A percentile compares a stretch with the other conserved stretches of the same genome.
These are phyloP conservation scores for Colletotrichum melonis DNA, from an alignment of 2,329 filamentous ascomycete species.

Conservation along the genomic window DNA sequence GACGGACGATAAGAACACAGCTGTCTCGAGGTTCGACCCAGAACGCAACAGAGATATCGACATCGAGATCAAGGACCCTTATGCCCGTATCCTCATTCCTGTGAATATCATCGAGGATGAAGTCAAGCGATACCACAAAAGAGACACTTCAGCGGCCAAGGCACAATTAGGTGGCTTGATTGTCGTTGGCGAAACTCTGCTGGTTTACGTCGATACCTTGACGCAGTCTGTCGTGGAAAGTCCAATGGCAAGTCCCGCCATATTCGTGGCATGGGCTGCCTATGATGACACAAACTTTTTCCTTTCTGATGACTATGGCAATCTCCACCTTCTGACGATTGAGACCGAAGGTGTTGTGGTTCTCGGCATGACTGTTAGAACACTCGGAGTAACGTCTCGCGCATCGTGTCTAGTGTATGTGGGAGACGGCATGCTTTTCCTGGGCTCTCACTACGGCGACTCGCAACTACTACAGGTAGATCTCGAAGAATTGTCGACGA, in stretches of 20 bases:
- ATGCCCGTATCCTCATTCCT: slow-evolving; percentile 71
- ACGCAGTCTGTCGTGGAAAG: slow-evolving; percentile 75
- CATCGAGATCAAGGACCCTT: slow-evolving; percentile 64
- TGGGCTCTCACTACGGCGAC: slow-evolving; percentile 93
- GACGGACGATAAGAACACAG: slow-evolving; percentile 66
- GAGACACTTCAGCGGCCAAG: slow-evolving; percentile 63
- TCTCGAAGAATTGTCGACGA: slow-evolving; percentile 56
- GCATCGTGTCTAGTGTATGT: slow-evolving; percentile 85
- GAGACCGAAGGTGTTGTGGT: slow-evolving; percentile 75
- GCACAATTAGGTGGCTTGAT: slow-evolving; percentile 77
- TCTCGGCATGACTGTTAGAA: slow-evolving; percentile 75
- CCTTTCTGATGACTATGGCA: slow-evolving; percentile 92
- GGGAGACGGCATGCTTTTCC: slow-evolving; percentile 77
- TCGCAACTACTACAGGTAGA: slow-evolving; percentile 81
- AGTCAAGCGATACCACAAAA: slow-evolving; percentile 70
- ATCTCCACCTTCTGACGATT: slow-evolving; percentile 86
- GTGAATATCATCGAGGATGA: slow-evolving; percentile 65
- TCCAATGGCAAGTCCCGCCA: slow-evolving; percentile 77
- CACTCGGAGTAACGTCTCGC: slow-evolving; percentile 75
- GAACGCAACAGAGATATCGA: slow-evolving; percentile 66
- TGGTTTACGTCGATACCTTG: slow-evolving; percentile 87
- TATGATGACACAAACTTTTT: slow-evolving; percentile 86
- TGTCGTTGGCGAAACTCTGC: slow-evolving; percentile 81
- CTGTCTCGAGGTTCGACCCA: slow-evolving; percentile 66
- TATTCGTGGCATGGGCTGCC: slow-evolving; percentile 92